A percentile compares a stretch with the other conserved stretches of the same genome.
Evolutionary conservation across 2,329 filamentous ascomycete species (phyloP).

Genomic region (Acrodontium crateriforme): DNA sequence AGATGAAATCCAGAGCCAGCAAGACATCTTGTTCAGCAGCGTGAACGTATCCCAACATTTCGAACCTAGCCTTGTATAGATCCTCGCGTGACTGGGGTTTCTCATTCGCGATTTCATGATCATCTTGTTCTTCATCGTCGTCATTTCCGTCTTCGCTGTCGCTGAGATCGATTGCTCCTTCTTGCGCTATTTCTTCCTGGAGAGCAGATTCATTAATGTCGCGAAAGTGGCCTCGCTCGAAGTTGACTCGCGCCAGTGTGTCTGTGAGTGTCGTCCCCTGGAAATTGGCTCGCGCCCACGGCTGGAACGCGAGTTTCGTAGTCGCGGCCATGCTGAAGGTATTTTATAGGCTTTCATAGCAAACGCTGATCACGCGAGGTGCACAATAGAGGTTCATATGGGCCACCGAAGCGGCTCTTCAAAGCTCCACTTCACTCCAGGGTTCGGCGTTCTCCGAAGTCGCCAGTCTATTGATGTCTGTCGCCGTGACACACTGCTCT

Average conservation of each 20-base stretch:
- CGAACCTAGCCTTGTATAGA: slow-evolving; percentile 24
- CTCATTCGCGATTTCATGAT: slow-evolving; percentile 8
- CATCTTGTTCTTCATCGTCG: slow-evolving; percentile 19
- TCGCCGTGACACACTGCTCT: too few species aligned
- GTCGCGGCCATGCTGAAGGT: too few species aligned
- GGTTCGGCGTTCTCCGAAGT: too few species aligned
- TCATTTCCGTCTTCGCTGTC: slow-evolving; percentile 35
- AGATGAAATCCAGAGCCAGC: slow-evolving; percentile 68
- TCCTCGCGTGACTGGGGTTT: slow-evolving; percentile 22
- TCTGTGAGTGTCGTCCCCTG: slow-evolving; percentile 51
- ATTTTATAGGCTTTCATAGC: too few species aligned
- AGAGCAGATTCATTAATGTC: slow-evolving; percentile 62
- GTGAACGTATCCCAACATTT: slow-evolving; percentile 28
- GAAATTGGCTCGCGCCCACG: slow-evolving; percentile 43
- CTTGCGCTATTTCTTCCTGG: slow-evolving; percentile 48
- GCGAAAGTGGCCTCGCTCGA: slow-evolving; percentile 69
- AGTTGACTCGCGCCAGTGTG: slow-evolving; percentile 66
- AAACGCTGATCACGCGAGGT: too few species aligned
- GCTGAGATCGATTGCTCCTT: slow-evolving; percentile 24
- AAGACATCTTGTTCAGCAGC: slow-evolving; percentile 39
- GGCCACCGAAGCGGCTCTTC: too few species aligned
- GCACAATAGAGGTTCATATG: too few species aligned
- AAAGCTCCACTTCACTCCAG: too few species aligned
- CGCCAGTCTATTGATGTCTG: too few species aligned
- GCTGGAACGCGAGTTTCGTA: slow-evolving; percentile 51